Evolutionary conservation across 345 rosid genomes (phyloP).

Genomic region (Geranium brycei): DNA sequence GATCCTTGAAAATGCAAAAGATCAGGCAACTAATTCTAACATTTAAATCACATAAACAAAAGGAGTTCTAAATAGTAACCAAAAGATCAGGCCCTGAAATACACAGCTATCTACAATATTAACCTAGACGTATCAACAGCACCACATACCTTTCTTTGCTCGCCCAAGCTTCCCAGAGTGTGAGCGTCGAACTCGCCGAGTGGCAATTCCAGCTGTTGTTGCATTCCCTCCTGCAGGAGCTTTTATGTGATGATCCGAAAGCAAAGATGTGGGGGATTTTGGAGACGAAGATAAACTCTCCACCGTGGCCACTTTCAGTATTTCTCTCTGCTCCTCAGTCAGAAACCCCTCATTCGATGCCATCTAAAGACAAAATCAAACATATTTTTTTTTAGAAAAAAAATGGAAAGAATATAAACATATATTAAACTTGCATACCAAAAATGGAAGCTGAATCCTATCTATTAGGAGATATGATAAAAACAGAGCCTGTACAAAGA

Average conservation of each 20-base stretch:
- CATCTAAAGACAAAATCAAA: conserved; percentile 32
- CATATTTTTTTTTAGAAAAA: background rate
- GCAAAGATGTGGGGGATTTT: conserved; percentile 51
- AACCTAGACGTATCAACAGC: background rate
- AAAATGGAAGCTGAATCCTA: background rate
- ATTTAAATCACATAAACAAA: background rate
- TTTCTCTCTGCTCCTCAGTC: conserved; percentile 75
- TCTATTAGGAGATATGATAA: background rate
- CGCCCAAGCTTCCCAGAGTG: conserved; percentile 76
- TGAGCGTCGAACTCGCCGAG: conserved; percentile 64
- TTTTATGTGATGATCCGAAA: conserved; percentile 55
- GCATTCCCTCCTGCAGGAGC: conserved; percentile 58
- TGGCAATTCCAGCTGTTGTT: conserved; percentile 45
- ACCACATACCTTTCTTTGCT: conserved; percentile 64
- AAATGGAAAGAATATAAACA: background rate
- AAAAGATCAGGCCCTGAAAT: background rate
- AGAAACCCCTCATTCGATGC: conserved; percentile 67
- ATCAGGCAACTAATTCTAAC: background rate
- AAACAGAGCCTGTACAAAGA: background rate
- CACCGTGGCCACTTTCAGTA: conserved; percentile 51
- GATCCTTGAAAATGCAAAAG: background rate
- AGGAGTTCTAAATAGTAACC: background rate
- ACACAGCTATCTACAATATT: background rate
- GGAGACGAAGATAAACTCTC: conserved; percentile 63
- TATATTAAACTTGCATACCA: background rate